Percentiles rank a stretch among this genome's conserved stretches.
These are phyloP conservation scores for Calonectria ilicicola DNA, from an alignment of 2,329 filamentous ascomycete species.

Conservation along the genomic window DNA sequence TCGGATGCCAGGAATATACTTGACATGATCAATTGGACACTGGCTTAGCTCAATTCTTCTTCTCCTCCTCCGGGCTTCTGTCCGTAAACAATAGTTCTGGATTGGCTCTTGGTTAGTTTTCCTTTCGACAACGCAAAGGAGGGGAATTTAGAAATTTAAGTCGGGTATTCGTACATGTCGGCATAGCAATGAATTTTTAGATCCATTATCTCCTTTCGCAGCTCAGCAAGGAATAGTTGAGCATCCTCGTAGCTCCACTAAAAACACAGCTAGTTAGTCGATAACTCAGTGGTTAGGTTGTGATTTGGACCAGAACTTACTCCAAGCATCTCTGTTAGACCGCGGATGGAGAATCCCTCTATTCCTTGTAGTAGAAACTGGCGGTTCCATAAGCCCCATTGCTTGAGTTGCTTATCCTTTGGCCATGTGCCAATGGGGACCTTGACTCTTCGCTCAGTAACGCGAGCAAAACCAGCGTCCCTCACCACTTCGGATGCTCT, in stretches of 20 bases:
- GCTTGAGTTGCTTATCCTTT: conserved; percentile 43
- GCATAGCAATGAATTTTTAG: conserved; percentile 28
- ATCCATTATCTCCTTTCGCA: conserved; percentile 30
- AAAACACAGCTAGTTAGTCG: not conserved
- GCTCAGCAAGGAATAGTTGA: conserved; percentile 27
- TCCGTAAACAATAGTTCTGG: not conserved
- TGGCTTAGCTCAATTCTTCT: not conserved
- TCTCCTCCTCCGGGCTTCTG: not conserved
- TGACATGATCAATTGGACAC: not conserved
- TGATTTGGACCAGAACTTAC: conserved; percentile 9
- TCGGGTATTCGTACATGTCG: conserved; percentile 19
- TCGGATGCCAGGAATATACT: no score
- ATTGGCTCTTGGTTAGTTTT: not conserved
- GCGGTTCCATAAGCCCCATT: conserved; percentile 41
- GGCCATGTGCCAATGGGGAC: conserved; percentile 44
- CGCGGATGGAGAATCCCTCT: conserved; percentile 41
- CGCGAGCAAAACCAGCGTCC: conserved; percentile 35
- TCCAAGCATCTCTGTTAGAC: conserved; percentile 31
- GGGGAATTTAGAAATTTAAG: not conserved
- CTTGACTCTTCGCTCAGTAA: conserved; percentile 34
- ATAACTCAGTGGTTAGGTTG: not conserved
- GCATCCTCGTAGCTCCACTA: conserved; percentile 32
- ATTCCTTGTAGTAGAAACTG: conserved; percentile 38
- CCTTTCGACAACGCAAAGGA: not conserved
- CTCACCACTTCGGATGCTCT: conserved; percentile 26